These are phyloP conservation scores for Pachysandra terminalis DNA, from an alignment of 164 flowering plant genomes.

Conservation along the genomic window DNA sequence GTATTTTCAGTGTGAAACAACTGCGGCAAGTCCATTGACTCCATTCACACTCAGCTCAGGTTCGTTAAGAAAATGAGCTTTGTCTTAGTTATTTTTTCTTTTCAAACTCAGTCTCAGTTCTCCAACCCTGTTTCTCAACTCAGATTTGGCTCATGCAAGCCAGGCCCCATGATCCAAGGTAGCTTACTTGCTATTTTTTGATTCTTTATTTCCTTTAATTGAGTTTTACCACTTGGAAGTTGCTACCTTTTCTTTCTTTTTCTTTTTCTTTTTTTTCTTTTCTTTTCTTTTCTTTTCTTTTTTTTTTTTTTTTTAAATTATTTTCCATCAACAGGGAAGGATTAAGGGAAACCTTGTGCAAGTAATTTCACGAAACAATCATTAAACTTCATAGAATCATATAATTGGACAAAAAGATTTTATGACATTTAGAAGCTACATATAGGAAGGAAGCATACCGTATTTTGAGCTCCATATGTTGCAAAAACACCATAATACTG, in stretches of 20 bases:
- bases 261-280: neutral
- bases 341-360: neutral
- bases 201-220: no score
- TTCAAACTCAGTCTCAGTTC: no score
- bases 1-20: no score
- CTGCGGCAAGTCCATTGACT: no score
- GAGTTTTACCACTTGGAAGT: neutral
- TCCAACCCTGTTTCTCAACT: no score
- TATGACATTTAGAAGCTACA: neutral
- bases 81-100: no score
- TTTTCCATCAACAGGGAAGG: neutral
- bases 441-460: constrained; percentile 32
- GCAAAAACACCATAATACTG: constrained; percentile 57
- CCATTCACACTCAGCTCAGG: no score
- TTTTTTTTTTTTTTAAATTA: no score
- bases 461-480: constrained; percentile 53
- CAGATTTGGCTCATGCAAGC: no score
- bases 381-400: neutral
- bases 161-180: no score
- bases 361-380: neutral
- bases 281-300: neutral
- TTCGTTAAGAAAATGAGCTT: no score
- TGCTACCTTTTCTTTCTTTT: neutral
- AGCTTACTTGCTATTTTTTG: no score
- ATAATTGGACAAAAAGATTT: neutral